These are phyloP conservation scores for Metarhizium album DNA, from an alignment of 2,329 filamentous ascomycete genomes.

Conservation along the genomic window DNA sequence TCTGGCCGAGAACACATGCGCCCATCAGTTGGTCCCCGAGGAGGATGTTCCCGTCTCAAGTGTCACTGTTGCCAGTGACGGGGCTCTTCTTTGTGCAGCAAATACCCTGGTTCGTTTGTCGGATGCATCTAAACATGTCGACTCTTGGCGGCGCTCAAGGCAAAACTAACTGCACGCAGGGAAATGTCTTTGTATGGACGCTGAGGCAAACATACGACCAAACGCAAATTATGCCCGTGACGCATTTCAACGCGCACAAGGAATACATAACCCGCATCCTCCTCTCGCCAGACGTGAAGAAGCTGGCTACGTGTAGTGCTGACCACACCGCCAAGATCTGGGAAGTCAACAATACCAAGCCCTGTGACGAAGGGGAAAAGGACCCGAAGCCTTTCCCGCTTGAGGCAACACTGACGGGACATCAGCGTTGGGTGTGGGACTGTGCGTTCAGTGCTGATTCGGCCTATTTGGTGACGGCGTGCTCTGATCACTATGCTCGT, in stretches of 20 bases:
- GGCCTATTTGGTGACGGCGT: slow-evolving; percentile 86
- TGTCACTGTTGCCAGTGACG: slow-evolving; percentile 92
- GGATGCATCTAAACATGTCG: not conserved
- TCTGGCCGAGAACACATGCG: slow-evolving; percentile 91
- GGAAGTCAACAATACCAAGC: slow-evolving; percentile 68
- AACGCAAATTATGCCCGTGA: slow-evolving; percentile 76
- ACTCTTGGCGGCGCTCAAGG: not conserved
- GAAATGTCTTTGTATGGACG: slow-evolving; percentile 95
- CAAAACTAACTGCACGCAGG: slow-evolving; percentile 38
- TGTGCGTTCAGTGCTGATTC: slow-evolving; percentile 91
- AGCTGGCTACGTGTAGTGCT: slow-evolving; percentile 85
- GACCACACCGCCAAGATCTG: slow-evolving; percentile 95
- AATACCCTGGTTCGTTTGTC: slow-evolving; percentile 65
- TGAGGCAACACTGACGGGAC: slow-evolving; percentile 77
- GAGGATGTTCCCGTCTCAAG: slow-evolving; percentile 90
- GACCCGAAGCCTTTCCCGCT: slow-evolving; percentile 58
- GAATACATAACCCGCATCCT: slow-evolving; percentile 90
- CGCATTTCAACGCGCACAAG: slow-evolving; percentile 81
- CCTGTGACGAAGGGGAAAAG: slow-evolving; percentile 21
- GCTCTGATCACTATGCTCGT: slow-evolving; percentile 84
- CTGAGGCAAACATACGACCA: slow-evolving; percentile 75
- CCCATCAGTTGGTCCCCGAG: slow-evolving; percentile 90
- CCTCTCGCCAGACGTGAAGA: slow-evolving; percentile 85
- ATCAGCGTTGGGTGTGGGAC: slow-evolving; percentile 97
- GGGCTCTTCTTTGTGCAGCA: slow-evolving; percentile 81